phyloP scores from a whole-genome alignment of 192 early-diverging fungal genomes.

The Coemansia javaensis region DNA sequence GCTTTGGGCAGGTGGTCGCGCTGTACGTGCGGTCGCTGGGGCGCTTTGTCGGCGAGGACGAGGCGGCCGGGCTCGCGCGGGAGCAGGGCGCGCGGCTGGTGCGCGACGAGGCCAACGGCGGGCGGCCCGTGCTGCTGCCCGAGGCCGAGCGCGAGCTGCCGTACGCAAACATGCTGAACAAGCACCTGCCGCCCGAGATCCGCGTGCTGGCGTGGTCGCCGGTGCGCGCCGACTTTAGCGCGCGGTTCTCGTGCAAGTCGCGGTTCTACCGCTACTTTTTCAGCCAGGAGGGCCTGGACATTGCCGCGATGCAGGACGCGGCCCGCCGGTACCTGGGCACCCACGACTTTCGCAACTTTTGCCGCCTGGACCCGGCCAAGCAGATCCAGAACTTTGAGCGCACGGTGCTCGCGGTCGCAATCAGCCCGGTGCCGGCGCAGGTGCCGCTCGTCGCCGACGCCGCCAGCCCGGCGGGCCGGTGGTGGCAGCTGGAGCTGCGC shows the following conservation, averaged over 20 bases:
- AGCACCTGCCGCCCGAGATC: constrained; percentile 80
- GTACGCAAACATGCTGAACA: constrained; percentile 80
- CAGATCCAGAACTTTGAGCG: constrained; percentile 75
- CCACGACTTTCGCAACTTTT: constrained; percentile 95
- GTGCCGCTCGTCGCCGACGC: constrained; percentile 29
- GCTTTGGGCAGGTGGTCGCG: constrained; percentile 83
- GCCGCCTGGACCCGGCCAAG: constrained; percentile 87
- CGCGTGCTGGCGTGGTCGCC: constrained; percentile 90
- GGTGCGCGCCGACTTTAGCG: constrained; percentile 69
- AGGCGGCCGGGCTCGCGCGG: constrained; percentile 26
- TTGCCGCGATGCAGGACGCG: constrained; percentile 71
- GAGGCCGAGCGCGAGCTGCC: constrained; percentile 57
- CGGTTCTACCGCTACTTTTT: constrained; percentile 94
- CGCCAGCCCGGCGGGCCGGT: constrained; percentile 10
- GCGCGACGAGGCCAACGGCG: constrained; percentile 22
- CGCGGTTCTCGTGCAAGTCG: constrained; percentile 78
- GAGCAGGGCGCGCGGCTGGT: constrained; percentile 12
- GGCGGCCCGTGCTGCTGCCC: constrained; percentile 18
- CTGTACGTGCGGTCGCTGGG: constrained; percentile 68
- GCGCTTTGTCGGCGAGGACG: constrained; percentile 31
- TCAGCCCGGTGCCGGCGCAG: constrained; percentile 46
- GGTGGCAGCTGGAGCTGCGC: constrained; percentile 65
- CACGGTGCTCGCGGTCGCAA: constrained; percentile 59
- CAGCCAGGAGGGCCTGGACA: constrained; percentile 56
- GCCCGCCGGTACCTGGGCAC: constrained; percentile 66